Evolutionary conservation across 2,329 filamentous ascomycete species (phyloP).

Genomic region (Orbilia javanica): DNA sequence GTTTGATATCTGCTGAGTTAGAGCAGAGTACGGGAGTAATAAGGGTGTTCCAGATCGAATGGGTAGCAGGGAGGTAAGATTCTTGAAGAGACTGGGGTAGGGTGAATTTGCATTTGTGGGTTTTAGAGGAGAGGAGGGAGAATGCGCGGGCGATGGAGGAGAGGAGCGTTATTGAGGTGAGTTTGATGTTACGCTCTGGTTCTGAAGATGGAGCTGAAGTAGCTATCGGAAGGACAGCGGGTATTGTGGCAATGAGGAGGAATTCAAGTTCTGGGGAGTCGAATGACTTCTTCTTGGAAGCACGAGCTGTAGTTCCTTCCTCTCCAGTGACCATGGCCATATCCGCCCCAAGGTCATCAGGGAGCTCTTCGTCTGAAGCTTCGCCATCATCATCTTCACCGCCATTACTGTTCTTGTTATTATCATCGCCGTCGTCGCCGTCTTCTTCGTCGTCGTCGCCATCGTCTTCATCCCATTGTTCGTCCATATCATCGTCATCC

Average conservation of each 20-base stretch:
- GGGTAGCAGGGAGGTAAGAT: conserved; percentile 72
- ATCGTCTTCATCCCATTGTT: not conserved
- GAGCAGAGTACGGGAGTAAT: conserved; percentile 72
- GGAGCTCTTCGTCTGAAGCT: conserved; percentile 69
- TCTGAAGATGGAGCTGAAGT: conserved; percentile 65
- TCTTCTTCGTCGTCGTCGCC: conserved; percentile 64
- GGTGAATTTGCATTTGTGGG: conserved; percentile 42
- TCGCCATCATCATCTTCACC: conserved; percentile 64
- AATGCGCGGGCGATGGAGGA: conserved; percentile 77
- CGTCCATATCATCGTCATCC: conserved; percentile 62
- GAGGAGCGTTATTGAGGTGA: conserved; percentile 72
- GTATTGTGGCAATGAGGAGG: conserved; percentile 68
- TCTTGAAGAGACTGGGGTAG: conserved; percentile 67
- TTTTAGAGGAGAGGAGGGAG: conserved; percentile 38
- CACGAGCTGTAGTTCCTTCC: conserved; percentile 62
- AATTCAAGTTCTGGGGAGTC: conserved; percentile 67
- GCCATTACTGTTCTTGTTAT: conserved; percentile 51
- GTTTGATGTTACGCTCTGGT: conserved; percentile 67
- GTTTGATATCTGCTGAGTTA: conserved; percentile 73
- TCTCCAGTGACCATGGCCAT: conserved; percentile 74
- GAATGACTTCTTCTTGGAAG: conserved; percentile 44
- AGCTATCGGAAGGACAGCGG: conserved; percentile 69
- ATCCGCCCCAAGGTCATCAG: conserved; percentile 73
- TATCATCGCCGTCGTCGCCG: conserved; percentile 63
- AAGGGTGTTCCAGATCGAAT: conserved; percentile 72